Evolutionary conservation across 495 filamentous ascomycete species (phyloP).

Genomic region (Friedmanniomyces endolithicus): DNA sequence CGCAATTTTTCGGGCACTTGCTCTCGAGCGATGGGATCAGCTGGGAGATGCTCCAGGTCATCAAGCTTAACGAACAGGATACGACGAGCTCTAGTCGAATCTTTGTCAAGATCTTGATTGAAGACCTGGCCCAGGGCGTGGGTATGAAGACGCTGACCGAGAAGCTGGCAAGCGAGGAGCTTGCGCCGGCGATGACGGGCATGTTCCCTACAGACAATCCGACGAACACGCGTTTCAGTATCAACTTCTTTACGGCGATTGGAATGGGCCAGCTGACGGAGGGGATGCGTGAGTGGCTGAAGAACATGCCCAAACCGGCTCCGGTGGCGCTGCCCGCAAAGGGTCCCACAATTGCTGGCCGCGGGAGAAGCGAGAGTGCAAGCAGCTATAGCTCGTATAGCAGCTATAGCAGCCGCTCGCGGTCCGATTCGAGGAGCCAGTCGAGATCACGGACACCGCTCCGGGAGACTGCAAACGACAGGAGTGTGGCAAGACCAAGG

Average conservation of each 20-base stretch:
- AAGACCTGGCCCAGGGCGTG: conserved; percentile 77
- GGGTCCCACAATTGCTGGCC: conserved; percentile 22
- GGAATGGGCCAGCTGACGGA: conserved; percentile 91
- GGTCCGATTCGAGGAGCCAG: conserved; percentile 10
- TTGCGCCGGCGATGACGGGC: conserved; percentile 68
- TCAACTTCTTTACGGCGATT: conserved; percentile 98
- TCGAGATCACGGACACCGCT: conserved; percentile 13
- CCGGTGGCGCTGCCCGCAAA: conserved; percentile 51
- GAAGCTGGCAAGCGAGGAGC: conserved; percentile 60
- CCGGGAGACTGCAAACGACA: conserved; percentile 44
- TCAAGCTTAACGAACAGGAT: conserved; percentile 91
- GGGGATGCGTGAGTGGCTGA: conserved; percentile 80
- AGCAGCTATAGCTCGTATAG: conserved; percentile 30
- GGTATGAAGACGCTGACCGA: conserved; percentile 67
- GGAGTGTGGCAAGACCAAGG: not conserved
- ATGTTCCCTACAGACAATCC: conserved; percentile 85
- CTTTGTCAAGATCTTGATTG: conserved; percentile 95
- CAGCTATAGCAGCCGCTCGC: conserved; percentile 22
- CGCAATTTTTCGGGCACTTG: conserved; percentile 86
- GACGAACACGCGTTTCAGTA: conserved; percentile 84
- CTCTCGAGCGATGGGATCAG: conserved; percentile 75
- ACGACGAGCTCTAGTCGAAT: conserved; percentile 91
- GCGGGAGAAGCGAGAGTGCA: conserved; percentile 34
- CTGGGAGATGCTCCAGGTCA: conserved; percentile 74
- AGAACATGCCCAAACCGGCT: conserved; percentile 69